Conservation (phyloP, 2,329 filamentous ascomycete species). For the Achaetomium macrosporum region DNA sequence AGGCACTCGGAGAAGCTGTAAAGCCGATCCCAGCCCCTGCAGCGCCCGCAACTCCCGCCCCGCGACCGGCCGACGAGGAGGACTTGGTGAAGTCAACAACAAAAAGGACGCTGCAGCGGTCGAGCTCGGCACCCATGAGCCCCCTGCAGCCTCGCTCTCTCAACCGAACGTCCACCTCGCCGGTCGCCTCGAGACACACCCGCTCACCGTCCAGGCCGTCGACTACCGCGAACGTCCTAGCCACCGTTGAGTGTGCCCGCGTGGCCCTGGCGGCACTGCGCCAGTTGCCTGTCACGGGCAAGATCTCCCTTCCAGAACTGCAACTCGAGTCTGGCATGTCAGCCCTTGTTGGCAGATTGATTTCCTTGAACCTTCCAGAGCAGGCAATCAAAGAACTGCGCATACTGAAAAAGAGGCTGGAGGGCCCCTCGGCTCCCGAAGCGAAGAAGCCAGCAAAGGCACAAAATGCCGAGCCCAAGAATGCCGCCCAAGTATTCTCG, state of each 20-base stretch:
- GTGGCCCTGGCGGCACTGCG: constrained; percentile 61
- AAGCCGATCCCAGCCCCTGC: constrained; percentile 42
- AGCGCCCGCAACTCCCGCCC: constrained; percentile 26
- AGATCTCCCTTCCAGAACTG: constrained; percentile 51
- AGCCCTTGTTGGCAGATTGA: constrained; percentile 59
- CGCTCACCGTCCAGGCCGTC: constrained; percentile 26
- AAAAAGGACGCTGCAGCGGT: constrained; percentile 45
- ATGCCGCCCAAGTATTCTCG: constrained; percentile 43
- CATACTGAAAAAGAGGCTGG: constrained; percentile 58
- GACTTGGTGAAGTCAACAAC: constrained; percentile 34
- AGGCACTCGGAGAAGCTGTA: constrained; percentile 60
- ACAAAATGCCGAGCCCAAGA: constrained; percentile 27
- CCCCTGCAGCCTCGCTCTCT: constrained; percentile 57
- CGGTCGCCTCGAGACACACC: constrained; percentile 33
- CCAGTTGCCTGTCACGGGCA: constrained; percentile 47
- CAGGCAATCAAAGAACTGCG: constrained; percentile 64
- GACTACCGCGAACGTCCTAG: constrained; percentile 42
- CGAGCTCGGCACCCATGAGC: constrained; percentile 52
- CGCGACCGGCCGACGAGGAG: constrained; percentile 32
- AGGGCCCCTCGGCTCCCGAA: constrained; percentile 30
- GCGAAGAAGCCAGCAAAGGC: constrained; percentile 31
- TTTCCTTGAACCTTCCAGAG: constrained; percentile 59
- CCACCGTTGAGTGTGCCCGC: constrained; percentile 63
- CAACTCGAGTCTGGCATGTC: constrained; percentile 71
- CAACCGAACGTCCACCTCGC: constrained; percentile 55